These are phyloP conservation scores for Fomes fomentarius DNA, from an alignment of 1,284 basidiomycete genomes.

Conservation along the genomic window DNA sequence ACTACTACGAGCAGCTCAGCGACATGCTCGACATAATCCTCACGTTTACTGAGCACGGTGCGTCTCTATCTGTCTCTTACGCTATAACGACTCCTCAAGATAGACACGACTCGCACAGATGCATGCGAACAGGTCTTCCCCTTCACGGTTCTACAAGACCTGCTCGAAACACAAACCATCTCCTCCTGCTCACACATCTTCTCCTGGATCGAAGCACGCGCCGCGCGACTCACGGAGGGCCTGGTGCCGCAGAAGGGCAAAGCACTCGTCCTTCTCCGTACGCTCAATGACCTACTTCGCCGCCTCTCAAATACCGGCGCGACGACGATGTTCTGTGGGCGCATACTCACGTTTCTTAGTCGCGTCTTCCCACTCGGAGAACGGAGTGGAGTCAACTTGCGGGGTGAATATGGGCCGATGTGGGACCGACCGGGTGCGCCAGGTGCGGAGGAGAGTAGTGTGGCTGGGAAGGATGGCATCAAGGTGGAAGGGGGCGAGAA, in stretches of 20 bases:
- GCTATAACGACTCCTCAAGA: not conserved
- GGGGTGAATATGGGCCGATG: slow-evolving; percentile 82
- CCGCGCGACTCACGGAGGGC: slow-evolving; percentile 65
- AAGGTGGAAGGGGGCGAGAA: slow-evolving; percentile 25
- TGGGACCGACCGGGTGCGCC: slow-evolving; percentile 68
- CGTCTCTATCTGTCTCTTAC: slow-evolving; percentile 28
- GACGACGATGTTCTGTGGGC: slow-evolving; percentile 84
- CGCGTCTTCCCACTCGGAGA: slow-evolving; percentile 87
- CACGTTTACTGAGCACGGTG: slow-evolving; percentile 74
- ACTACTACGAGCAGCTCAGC: slow-evolving; percentile 65
- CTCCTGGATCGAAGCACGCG: slow-evolving; percentile 79
- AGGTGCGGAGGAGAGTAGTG: slow-evolving; percentile 26
- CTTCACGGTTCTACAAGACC: slow-evolving; percentile 70
- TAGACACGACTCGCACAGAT: slow-evolving; percentile 38
- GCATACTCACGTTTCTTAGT: slow-evolving; percentile 85
- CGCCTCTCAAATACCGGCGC: slow-evolving; percentile 84
- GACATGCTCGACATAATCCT: slow-evolving; percentile 71
- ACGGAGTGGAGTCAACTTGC: slow-evolving; percentile 87
- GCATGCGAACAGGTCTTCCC: slow-evolving; percentile 57
- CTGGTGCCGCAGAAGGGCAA: slow-evolving; percentile 88
- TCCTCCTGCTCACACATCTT: slow-evolving; percentile 81
- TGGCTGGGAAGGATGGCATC: slow-evolving; percentile 26
- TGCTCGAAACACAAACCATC: slow-evolving; percentile 84
- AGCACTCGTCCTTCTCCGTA: slow-evolving; percentile 81
- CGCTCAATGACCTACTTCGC: slow-evolving; percentile 84